A percentile compares a stretch with the other conserved stretches of the same genome.
Conservation (phyloP, 192 early-diverging fungal genomes). For the Umbelopsis sp. region DNA sequence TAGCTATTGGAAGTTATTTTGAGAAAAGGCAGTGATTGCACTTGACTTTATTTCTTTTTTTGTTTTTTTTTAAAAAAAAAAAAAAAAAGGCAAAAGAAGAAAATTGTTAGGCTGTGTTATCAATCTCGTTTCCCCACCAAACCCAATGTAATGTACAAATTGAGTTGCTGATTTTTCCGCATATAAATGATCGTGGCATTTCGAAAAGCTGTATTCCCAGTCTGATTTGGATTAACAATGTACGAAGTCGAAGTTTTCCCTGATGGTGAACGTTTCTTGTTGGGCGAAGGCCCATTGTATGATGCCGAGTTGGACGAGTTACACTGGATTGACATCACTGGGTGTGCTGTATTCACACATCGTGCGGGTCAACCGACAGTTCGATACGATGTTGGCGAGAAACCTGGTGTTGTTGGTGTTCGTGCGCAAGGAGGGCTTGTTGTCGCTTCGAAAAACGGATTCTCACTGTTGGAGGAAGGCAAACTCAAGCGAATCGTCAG, state of each 20-base stretch:
- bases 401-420: not conserved
- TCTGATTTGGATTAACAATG: not conserved
- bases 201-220: not conserved
- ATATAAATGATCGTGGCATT: not conserved
- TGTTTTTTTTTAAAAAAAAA: not conserved
- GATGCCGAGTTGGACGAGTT: not conserved
- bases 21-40: slow-evolving; percentile 10
- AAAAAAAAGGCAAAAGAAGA: too few species aligned
- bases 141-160: not conserved
- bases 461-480: not conserved
- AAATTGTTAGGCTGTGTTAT: not conserved
- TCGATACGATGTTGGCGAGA: slow-evolving; percentile 9
- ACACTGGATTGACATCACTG: slow-evolving; percentile 16
- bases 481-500: not conserved
- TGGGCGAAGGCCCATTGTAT: slow-evolving; percentile 1
- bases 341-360: not conserved
- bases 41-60: not conserved
- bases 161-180: slow-evolving; percentile 16
- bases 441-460: slow-evolving; percentile 6
- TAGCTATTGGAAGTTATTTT: slow-evolving; percentile 31
- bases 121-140: not conserved
- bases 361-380: not conserved
- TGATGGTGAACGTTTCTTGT: not conserved
- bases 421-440: not conserved
- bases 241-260: slow-evolving; percentile 4